A percentile compares a stretch with the other conserved stretches of the same genome.
These are phyloP conservation scores for Abrus pulchellus DNA, from an alignment of 306 rosid genomes.

Conservation along the genomic window DNA sequence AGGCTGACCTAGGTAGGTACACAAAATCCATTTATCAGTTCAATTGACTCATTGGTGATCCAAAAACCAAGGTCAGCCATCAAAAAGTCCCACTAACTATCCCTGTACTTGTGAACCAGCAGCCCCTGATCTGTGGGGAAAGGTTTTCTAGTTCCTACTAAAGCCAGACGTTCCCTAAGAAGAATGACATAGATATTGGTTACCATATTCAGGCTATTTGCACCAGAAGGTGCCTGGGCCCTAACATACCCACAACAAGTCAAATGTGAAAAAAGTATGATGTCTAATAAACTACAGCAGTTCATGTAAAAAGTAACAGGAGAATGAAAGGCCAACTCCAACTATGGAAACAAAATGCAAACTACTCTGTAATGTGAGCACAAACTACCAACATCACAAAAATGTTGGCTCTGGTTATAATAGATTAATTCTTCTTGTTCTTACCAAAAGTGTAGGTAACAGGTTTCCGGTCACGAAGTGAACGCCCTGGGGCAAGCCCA, in stretches of 20 bases:
- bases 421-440: slow-evolving; percentile 40
- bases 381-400: background rate
- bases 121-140: background rate
- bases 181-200: slow-evolving; percentile 18
- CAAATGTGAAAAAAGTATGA: background rate
- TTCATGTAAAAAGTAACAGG: background rate
- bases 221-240: slow-evolving; percentile 23
- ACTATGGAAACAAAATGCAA: slow-evolving; percentile 19
- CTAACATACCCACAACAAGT: slow-evolving; percentile 17
- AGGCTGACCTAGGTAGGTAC: background rate
- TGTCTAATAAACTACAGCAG: slow-evolving; percentile 6
- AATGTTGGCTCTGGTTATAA: slow-evolving; percentile 22
- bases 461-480: slow-evolving; percentile 94
- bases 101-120: slow-evolving; percentile 11
- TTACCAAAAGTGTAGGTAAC: slow-evolving; percentile 96
- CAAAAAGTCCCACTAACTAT: slow-evolving; percentile 28
- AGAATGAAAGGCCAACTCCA: slow-evolving; percentile 12
- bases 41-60: slow-evolving; percentile 26
- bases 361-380: slow-evolving; percentile 20
- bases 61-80: slow-evolving; percentile 9
- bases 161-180: slow-evolving; percentile 7
- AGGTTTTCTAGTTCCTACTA: background rate
- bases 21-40: slow-evolving; percentile 33
- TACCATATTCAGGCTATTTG: background rate
- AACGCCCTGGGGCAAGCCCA: slow-evolving; percentile 91